A percentile compares a stretch with the other conserved stretches of the same genome.
phyloP scores from a whole-genome alignment of 257 asterid genomes.

The Solanum lignicaule region DNA sequence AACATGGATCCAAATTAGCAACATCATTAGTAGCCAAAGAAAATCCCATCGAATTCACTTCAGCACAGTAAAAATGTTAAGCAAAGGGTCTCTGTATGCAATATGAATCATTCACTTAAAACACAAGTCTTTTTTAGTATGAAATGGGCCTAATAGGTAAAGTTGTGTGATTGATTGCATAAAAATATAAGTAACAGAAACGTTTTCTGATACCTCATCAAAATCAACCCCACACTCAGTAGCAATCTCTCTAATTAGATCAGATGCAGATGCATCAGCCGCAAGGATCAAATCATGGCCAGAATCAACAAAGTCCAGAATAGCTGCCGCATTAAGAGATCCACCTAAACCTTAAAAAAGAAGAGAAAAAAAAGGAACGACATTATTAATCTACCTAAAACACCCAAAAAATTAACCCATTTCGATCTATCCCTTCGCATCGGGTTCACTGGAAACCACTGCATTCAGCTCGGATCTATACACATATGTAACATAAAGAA shows the following conservation, averaged over 20 bases:
- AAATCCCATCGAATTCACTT: not conserved
- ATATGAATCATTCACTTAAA: not conserved
- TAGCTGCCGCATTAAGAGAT: constrained; percentile 39
- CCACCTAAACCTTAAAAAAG: constrained; percentile 64
- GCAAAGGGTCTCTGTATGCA: not conserved
- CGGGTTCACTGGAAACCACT: not conserved
- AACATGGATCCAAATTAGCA: not conserved
- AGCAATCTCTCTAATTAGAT: constrained; percentile 63
- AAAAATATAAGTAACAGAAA: not conserved
- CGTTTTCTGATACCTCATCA: constrained; percentile 49
- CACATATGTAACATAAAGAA: not conserved
- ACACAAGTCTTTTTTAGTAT: not conserved
- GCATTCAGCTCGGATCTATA: not conserved
- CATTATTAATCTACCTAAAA: not conserved
- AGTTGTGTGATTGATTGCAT: not conserved
- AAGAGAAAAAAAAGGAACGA: not conserved
- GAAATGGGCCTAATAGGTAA: not conserved
- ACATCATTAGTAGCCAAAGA: not conserved
- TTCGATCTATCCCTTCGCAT: not conserved
- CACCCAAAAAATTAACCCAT: not conserved
- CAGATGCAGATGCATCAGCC: constrained; percentile 64
- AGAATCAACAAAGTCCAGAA: constrained; percentile 65
- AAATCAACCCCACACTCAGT: constrained; percentile 81
- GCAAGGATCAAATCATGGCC: constrained; percentile 77
- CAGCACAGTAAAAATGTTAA: not conserved